Percentiles rank a stretch among this genome's conserved stretches.
Evolutionary conservation across 345 rosid genomes (phyloP).

Genomic region (Kernera saxatilis): DNA sequence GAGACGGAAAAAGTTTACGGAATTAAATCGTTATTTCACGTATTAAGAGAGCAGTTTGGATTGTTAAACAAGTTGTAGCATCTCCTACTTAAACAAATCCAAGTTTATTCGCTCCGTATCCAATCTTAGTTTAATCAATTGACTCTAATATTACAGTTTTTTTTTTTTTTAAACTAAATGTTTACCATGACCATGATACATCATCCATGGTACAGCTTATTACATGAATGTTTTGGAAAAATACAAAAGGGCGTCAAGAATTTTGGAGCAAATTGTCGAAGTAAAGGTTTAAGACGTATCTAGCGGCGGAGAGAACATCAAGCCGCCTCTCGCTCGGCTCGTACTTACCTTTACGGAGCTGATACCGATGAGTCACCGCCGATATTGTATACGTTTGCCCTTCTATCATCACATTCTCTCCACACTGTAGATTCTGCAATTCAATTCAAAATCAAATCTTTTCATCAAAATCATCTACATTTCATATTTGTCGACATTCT

Average conservation of each 20-base stretch:
- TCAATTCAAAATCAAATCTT: constrained; percentile 1
- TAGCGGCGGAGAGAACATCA: constrained; percentile 75
- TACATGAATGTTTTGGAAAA: background rate
- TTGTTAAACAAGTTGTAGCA: too few species aligned
- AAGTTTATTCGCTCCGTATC: too few species aligned
- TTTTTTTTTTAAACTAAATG: too few species aligned
- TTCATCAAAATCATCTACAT: background rate
- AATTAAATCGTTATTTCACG: too few species aligned
- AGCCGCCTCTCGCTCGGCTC: constrained; percentile 88
- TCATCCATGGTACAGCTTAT: background rate
- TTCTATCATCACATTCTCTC: constrained; percentile 83
- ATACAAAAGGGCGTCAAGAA: constrained; percentile 38
- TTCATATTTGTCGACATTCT: too few species aligned
- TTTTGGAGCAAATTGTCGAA: constrained; percentile 64
- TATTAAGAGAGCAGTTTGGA: too few species aligned
- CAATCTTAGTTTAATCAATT: too few species aligned
- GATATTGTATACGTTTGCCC: constrained; percentile 78
- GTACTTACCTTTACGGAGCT: constrained; percentile 85
- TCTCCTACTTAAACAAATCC: too few species aligned
- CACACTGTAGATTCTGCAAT: constrained; percentile 83
- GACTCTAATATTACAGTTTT: too few species aligned
- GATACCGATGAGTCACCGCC: constrained; percentile 80
- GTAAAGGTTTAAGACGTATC: constrained; percentile 71
- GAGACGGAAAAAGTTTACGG: too few species aligned
- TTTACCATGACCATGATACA: background rate